Conservation (phyloP, 768 basidiomycete genomes). For the Phylloporus sp. region DNA sequence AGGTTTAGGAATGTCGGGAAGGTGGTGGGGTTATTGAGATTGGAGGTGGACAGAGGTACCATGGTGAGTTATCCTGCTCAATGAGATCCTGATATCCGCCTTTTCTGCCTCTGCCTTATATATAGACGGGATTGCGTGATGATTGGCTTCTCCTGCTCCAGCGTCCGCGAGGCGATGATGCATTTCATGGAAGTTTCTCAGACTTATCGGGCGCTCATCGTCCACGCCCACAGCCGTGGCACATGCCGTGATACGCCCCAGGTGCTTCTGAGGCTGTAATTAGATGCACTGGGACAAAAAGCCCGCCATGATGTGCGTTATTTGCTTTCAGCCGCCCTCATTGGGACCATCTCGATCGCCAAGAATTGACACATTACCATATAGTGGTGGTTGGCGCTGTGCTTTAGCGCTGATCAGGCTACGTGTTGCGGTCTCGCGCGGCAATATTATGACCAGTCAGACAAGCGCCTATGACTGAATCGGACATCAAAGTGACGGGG, state of each 20-base stretch:
- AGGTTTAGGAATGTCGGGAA: conserved; percentile 24
- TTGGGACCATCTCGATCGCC: background rate
- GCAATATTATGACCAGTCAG: background rate
- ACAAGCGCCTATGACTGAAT: background rate
- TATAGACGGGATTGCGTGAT: conserved; percentile 5
- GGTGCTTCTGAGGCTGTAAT: background rate
- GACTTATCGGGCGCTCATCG: background rate
- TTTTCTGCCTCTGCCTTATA: conserved; percentile 9
- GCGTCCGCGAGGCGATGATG: background rate
- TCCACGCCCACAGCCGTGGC: background rate
- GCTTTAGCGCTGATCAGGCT: conserved; percentile 5
- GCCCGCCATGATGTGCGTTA: background rate
- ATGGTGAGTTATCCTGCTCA: conserved; percentile 13
- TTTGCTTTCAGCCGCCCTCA: conserved; percentile 1
- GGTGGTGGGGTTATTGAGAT: conserved; percentile 22
- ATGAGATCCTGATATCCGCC: conserved; percentile 1
- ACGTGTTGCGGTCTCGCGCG: background rate
- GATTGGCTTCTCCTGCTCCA: background rate
- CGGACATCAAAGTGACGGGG: background rate
- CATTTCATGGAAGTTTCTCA: background rate
- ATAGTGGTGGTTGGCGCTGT: no score
- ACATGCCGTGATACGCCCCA: conserved; percentile 11
- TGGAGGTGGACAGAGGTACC: conserved; percentile 18
- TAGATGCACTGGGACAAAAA: background rate
- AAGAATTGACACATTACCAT: no score